Evolutionary conservation across 805 yeast species (phyloP), one percentile per base, ranked within the genome.

Genomic region (Candida ipomoeae): DNA sequence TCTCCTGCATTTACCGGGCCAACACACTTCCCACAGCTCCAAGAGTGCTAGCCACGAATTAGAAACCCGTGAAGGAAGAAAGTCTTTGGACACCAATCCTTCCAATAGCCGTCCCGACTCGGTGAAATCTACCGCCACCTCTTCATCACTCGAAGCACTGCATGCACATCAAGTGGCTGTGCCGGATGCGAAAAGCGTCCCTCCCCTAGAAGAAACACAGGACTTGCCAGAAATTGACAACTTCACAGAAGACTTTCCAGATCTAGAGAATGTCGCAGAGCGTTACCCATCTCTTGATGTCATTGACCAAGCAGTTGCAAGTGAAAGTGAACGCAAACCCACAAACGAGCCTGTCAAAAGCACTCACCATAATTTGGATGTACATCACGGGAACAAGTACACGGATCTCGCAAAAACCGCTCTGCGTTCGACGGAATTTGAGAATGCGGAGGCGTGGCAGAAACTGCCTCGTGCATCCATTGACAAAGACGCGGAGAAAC

Each of bases 211-310:
- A 5, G 38, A 23, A 10, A 2, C 45, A n/a, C 20, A 33, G 5
- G 38, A 42, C 8, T 32, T 13, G 15, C 34, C 37, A 20, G 45
- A 42, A 15, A 33, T 33, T 21, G 45, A 44, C 2, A 26, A 35
- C 31, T 23, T 29, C 33, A 32, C 44, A 7, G 47, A 41, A 7
- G 61, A 63, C 31, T 60, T 65, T 29, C 63, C 62, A 10, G 75
- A 71, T n/a, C 56, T 73, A 48, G 76, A 73, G 26, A 64, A 72
- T 48, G 79, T 75, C 1, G 84, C 79, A 57, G 76, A 76, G 50
- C 64, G 84, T 44, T 81, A 73, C 55, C 85, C 82, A 0, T 72
- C 78, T 2, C 57, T 77, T n/a, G 79, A 75, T 23, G 70, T 66
- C 13, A 51, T 68, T 18, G 53, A 51, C 17, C 37, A 39, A 10